These are phyloP conservation scores for Citrullus amarus DNA, from an alignment of 306 rosid species.

Conservation along the genomic window DNA sequence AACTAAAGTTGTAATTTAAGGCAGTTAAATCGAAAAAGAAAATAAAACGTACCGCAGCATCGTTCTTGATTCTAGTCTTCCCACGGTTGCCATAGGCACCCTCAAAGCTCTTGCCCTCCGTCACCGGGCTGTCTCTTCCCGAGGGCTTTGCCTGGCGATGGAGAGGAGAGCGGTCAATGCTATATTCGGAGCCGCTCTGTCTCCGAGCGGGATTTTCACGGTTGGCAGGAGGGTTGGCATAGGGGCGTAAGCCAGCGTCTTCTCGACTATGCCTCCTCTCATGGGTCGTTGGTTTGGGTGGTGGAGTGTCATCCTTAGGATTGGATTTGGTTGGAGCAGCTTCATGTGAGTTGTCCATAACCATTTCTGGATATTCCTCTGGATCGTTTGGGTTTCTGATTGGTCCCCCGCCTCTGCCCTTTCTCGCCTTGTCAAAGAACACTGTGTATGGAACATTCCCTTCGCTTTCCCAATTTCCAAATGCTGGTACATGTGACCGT, in stretches of 20 bases:
- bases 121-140: slow-evolving; percentile 46
- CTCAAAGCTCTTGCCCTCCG: slow-evolving; percentile 58
- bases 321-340: slow-evolving; percentile 28
- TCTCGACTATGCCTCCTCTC: slow-evolving; percentile 43
- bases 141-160: slow-evolving; percentile 62
- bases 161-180: slow-evolving; percentile 77
- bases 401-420: slow-evolving; percentile 59
- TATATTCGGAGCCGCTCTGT: slow-evolving; percentile 40
- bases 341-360: slow-evolving; percentile 23
- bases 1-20: too few relatives aligned
- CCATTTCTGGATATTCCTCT: slow-evolving; percentile 40
- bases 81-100: slow-evolving; percentile 66
- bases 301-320: slow-evolving; percentile 16
- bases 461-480: slow-evolving; percentile 78
- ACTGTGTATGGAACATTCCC: slow-evolving; percentile 89
- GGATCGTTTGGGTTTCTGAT: slow-evolving; percentile 88
- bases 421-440: slow-evolving; percentile 79
- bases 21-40: too few relatives aligned
- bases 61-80: slow-evolving; percentile 49
- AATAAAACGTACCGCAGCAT: slow-evolving; percentile 40
- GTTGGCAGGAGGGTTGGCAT: slow-evolving; percentile 42
- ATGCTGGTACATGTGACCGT: slow-evolving; percentile 77
- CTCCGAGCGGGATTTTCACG: slow-evolving; percentile 33
- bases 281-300: slow-evolving; percentile 23
- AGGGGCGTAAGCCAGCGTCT: slow-evolving; percentile 43